Conservation (phyloP, 228 moss, liverwort and hornwort species). For the Sphagnum magellanicum region DNA sequence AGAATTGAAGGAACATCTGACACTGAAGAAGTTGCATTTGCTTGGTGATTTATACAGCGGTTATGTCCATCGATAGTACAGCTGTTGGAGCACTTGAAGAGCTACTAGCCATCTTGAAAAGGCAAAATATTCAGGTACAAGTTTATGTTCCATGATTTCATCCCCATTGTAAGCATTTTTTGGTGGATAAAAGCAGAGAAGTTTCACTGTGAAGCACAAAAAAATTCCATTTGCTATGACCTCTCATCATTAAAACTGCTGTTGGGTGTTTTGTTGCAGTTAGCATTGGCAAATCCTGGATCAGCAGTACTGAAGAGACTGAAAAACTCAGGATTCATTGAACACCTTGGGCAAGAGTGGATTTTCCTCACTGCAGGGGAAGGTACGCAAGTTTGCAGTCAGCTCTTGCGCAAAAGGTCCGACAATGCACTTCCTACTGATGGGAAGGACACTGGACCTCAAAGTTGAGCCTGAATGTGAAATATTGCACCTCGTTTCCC, state of each 20-base stretch:
- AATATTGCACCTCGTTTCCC: too few relatives aligned
- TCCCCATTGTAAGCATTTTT: not conserved
- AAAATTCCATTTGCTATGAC: not conserved
- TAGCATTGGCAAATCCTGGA: constrained; percentile 67
- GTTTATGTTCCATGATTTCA: not conserved
- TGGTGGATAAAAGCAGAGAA: not conserved
- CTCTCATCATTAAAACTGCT: not conserved
- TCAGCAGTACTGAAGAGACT: constrained; percentile 43
- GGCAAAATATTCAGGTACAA: constrained; percentile 50
- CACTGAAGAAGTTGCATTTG: not conserved
- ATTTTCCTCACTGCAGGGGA: constrained; percentile 57
- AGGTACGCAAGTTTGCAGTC: constrained; percentile 41
- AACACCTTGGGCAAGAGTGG: constrained; percentile 54
- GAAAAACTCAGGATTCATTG: constrained; percentile 13
- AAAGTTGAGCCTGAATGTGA: too few relatives aligned
- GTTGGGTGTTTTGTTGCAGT: constrained; percentile 18
- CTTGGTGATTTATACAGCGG: constrained; percentile 39
- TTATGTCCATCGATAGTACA: constrained; percentile 70
- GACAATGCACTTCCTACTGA: not conserved
- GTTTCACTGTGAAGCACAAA: not conserved
- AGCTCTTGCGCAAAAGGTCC: constrained; percentile 3
- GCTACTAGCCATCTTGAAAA: constrained; percentile 26
- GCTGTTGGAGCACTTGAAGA: constrained; percentile 72
- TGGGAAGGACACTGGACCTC: too few relatives aligned
- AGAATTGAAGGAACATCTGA: not conserved